These are phyloP conservation scores for Tieghemiomyces parasiticus DNA, from an alignment of 192 early-diverging fungal genomes.

Conservation along the genomic window DNA sequence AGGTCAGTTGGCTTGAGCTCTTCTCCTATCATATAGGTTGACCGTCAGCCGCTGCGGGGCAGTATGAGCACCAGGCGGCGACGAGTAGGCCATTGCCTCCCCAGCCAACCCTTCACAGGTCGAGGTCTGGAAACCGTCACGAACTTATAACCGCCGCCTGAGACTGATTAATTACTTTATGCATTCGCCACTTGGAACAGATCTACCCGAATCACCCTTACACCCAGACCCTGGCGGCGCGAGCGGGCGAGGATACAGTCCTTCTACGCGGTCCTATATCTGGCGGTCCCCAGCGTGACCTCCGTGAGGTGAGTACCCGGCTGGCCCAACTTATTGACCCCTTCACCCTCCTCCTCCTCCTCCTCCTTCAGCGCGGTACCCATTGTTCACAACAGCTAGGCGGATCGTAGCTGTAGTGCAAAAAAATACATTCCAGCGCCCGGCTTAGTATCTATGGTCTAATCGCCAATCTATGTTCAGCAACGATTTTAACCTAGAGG, in stretches of 20 bases:
- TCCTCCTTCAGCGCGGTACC: neutral
- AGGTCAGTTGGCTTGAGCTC: constrained; percentile 10
- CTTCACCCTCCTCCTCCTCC: neutral
- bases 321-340: neutral
- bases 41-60: neutral
- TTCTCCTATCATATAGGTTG: constrained; percentile 7
- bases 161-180: neutral
- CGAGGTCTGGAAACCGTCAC: neutral
- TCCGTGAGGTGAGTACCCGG: constrained; percentile 1
- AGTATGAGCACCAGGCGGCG: neutral
- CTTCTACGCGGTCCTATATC: constrained; percentile 12
- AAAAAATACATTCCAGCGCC: neutral
- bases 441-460: neutral
- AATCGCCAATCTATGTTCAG: neutral
- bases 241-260: neutral
- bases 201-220: constrained; percentile 5
- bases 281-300: neutral
- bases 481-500: neutral
- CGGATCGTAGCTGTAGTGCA: neutral
- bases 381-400: neutral
- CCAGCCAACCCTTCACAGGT: neutral
- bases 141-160: neutral
- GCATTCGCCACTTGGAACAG: neutral
- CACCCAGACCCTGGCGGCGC: neutral
- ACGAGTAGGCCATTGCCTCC: neutral